Evolutionary conservation across 345 rosid species (phyloP), one percentile per base, ranked within the genome.

Genomic region (Moricandia arvensis): DNA sequence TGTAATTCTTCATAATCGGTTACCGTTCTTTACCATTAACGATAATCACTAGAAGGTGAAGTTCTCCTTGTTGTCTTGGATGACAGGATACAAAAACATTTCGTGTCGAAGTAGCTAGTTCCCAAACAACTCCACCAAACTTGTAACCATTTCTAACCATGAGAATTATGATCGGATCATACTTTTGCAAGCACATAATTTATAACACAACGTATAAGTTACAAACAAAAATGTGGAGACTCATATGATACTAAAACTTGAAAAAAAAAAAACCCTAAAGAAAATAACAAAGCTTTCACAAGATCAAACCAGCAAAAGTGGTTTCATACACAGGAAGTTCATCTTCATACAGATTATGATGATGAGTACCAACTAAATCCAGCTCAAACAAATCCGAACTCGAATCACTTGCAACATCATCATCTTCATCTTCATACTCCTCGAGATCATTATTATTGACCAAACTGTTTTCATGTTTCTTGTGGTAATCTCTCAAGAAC

Each of bases 311-410:
- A 79, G 81, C 81, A 73, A 68, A 79, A 60, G 99, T 93, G 54
- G 99, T 87, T 85, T 89, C 99, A 73, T 90, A 95, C 73, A 95
- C 98, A 11, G 99, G 99, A 79, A 95, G 80, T 80, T 95, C 99
- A 75, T 94, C 87, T 4, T 86, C 66, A 18, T 89, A 94, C 87
- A 86, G 76, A 26, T 86, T 82, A 77, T 87, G 91, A 87, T 88
- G 45, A 87, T 87, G 83, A 73, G 57, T 68, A n/a, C 78, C 78
- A 54, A 18, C 78, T 68, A 79, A 79, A 83, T 95, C 97, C 73
- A 95, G 75, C 78, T 95, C 99, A 64, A 95, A 95, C 68, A 95
- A 80, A 84, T 95, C 99, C 5, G 81, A 79, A 38, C 81, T 79
- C 7, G 81, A 79, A 68, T 79, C 81, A 79, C 81, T 79, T 41